Evolutionary conservation across 331 rosid species (phyloP).

Genomic region (Acacia pycnantha): DNA sequence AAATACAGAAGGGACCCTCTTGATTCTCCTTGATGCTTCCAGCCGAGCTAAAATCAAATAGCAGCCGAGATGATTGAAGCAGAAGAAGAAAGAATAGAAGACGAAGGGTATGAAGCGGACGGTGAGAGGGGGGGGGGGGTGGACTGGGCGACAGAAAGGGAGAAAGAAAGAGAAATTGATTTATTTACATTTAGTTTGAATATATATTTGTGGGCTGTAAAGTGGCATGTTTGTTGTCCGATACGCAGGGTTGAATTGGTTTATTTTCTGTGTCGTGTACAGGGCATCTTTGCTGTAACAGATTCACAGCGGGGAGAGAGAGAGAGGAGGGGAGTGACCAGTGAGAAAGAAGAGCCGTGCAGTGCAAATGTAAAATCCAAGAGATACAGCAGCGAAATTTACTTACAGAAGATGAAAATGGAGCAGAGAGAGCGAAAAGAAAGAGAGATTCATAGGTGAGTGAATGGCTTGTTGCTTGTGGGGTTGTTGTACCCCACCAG

Average conservation of each 20-base stretch:
- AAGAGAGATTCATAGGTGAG: background rate
- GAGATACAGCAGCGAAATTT: background rate
- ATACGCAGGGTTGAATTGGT: constrained; percentile 56
- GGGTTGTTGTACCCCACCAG: constrained; percentile 50
- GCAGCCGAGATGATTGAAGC: constrained; percentile 21
- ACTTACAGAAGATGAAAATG: background rate
- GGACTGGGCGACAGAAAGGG: background rate
- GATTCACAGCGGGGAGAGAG: constrained; percentile 30
- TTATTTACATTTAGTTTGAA: constrained; percentile 20
- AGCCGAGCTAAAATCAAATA: constrained; percentile 27
- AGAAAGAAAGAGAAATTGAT: background rate
- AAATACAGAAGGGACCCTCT: constrained; percentile 20
- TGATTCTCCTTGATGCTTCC: constrained; percentile 32
- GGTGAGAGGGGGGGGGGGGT: background rate
- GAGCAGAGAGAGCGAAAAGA: background rate
- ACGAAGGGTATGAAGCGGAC: constrained; percentile 21
- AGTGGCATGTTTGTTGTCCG: constrained; percentile 81
- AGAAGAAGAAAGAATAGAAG: constrained; percentile 3
- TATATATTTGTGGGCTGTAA: constrained; percentile 74
- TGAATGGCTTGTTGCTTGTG: constrained; percentile 24
- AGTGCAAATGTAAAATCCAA: constrained; percentile 21
- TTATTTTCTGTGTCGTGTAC: constrained; percentile 33
- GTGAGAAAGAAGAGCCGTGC: background rate
- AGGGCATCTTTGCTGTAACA: constrained; percentile 67
- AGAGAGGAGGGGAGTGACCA: background rate